These are phyloP conservation scores for Hyaloscypha hepaticicola DNA, from an alignment of 495 filamentous ascomycete species.

Conservation along the genomic window DNA sequence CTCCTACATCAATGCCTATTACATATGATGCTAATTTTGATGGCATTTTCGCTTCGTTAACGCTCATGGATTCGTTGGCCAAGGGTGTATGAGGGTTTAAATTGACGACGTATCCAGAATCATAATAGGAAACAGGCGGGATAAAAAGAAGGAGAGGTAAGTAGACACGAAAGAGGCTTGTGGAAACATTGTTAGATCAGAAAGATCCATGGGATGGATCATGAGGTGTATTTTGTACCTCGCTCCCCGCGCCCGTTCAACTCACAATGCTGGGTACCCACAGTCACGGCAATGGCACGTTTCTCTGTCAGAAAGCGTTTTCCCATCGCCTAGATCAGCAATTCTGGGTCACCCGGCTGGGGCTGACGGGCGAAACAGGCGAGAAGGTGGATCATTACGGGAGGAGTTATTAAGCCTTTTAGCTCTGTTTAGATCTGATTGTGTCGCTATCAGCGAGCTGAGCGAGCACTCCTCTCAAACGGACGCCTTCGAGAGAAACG, in stretches of 20 bases:
- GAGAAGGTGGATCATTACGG: not conserved
- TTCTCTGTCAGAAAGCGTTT: not conserved
- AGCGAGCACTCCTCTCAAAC: not conserved
- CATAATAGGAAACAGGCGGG: not conserved
- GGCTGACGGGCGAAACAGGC: not conserved
- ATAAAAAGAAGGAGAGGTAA: not conserved
- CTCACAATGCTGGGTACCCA: not conserved
- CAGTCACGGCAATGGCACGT: not conserved
- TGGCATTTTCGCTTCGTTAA: constrained; percentile 11
- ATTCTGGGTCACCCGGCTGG: not conserved
- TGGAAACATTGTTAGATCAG: not conserved
- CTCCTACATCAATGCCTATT: constrained; percentile 44
- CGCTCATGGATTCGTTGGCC: too few species aligned
- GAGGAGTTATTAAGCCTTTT: not conserved
- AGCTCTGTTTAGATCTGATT: constrained; percentile 1
- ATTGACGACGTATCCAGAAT: constrained; percentile 6
- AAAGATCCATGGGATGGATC: not conserved
- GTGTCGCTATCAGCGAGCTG: not conserved
- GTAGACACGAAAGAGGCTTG: not conserved
- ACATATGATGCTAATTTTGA: constrained; percentile 21
- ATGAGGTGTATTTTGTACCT: not conserved
- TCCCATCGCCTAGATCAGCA: not conserved
- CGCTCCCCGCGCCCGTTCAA: not conserved
- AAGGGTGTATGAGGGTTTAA: not conserved
- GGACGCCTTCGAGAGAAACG: not conserved